Evolutionary conservation across 768 basidiomycete species (phyloP), one percentile per base, ranked within the genome.

Genomic region (Xerocomellus dryophilus): DNA sequence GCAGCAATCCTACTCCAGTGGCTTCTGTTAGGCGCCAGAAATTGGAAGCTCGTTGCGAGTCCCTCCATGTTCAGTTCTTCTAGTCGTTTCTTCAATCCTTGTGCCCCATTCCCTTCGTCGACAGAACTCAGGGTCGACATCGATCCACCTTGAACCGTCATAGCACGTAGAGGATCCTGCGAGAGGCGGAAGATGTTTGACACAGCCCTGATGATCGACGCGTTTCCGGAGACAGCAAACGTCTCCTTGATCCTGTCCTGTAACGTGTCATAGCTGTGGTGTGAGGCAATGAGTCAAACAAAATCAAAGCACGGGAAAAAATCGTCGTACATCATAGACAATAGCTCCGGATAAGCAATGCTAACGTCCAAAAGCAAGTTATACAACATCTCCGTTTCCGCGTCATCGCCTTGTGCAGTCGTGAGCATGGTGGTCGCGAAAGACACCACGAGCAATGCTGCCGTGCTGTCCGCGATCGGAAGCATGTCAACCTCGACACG

Each of bases 361-460:
- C 84, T 81, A 14, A 92, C 79, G 40, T 92, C 86, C 29, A 88
- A 81, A 29, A 97, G 76, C 31, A 96, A 67, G 43, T 78, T 78
- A 68, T 88, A 94, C 42, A 95, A 69, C 38, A 94, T 85, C 66
- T 91, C 82, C 2, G 85, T 86, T 71, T 97, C 94, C 2, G 78
- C 75, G 59, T 91, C 89, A 57, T 92, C 89, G 3, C 86, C 84
- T 63, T 90, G 85, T 1, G 89, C 85, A 7, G 82, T 86, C 41
- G 75, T 74, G 14, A 94, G 75, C 70, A 95, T 88, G 1, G 88
- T 84, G 3, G 83, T 82, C 36, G 85, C 75, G 63, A 95, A 88
- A 1, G 91, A 87, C 39, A 84, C 80, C 6, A 84, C 77, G 10
- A 95, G 77, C 9, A 96, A 73, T 2, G 91, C 91, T 6, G 79